A percentile compares a stretch with the other conserved stretches of the same genome.
These are phyloP conservation scores for Alopecurus myosuroides DNA, from an alignment of 176 grass and related monocot genomes.

Conservation along the genomic window DNA sequence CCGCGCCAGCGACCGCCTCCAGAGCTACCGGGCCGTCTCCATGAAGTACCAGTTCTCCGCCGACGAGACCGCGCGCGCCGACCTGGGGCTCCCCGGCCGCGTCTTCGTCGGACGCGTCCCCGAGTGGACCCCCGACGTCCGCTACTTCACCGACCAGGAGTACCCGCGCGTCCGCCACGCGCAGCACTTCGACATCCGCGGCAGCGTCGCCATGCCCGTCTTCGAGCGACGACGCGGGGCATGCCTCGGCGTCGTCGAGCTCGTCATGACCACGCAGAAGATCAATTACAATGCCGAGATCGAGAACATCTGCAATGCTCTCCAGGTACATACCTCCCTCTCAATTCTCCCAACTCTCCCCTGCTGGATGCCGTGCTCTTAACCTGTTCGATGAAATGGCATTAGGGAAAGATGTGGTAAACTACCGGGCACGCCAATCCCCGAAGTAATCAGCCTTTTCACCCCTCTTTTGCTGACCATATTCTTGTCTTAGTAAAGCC, in stretches of 20 bases:
- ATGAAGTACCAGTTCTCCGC: slow-evolving; percentile 77
- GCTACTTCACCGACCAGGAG: slow-evolving; percentile 70
- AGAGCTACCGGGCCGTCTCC: slow-evolving; percentile 60
- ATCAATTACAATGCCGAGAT: slow-evolving; percentile 79
- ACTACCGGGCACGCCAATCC: slow-evolving; percentile 42
- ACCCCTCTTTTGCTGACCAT: not conserved
- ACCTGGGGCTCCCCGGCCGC: slow-evolving; percentile 65
- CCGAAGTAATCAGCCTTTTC: slow-evolving; percentile 47
- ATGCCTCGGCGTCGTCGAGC: slow-evolving; percentile 91
- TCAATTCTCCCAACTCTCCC: not conserved
- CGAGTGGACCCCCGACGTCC: slow-evolving; percentile 97
- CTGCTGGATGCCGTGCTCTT: not conserved
- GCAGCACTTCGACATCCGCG: slow-evolving; percentile 61
- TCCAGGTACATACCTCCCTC: slow-evolving; percentile 46
- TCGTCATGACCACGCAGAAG: slow-evolving; percentile 83
- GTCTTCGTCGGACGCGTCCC: slow-evolving; percentile 86
- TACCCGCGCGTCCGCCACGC: slow-evolving; percentile 79
- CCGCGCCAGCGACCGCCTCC: slow-evolving; percentile 42
- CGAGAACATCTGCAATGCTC: slow-evolving; percentile 83
- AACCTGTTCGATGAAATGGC: slow-evolving; percentile 39
- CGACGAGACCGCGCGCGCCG: slow-evolving; percentile 49
- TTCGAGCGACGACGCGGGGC: slow-evolving; percentile 48
- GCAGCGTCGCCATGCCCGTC: slow-evolving; percentile 71
- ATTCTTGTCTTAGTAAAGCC: not conserved
- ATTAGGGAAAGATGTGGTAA: slow-evolving; percentile 29